Percentiles rank a stretch among this genome's conserved stretches.
These are phyloP conservation scores for Agroathelia rolfsii DNA, from an alignment of 1,284 basidiomycete genomes.

Conservation along the genomic window DNA sequence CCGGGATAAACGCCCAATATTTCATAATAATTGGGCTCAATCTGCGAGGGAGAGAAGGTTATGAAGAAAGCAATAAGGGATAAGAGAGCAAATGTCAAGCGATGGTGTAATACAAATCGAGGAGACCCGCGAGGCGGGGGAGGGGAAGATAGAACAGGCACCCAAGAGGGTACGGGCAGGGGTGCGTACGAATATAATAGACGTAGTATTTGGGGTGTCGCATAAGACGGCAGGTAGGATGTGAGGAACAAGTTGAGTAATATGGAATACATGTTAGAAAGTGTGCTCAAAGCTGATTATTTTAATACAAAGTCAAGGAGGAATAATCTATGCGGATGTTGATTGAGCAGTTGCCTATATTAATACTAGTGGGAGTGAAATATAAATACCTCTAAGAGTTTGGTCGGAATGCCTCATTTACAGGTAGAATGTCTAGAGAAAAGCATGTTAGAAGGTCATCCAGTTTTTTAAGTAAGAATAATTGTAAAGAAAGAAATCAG, in stretches of 20 bases:
- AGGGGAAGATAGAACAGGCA: no score
- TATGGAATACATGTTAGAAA: no score
- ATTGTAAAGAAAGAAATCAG: slow-evolving; percentile 23
- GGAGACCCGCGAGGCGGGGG: slow-evolving; percentile 34
- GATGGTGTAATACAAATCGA: slow-evolving; percentile 43
- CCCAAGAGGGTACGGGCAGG: slow-evolving; percentile 20
- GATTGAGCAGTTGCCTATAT: slow-evolving; percentile 19
- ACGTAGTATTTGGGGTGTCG: slow-evolving; percentile 27
- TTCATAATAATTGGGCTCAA: slow-evolving; percentile 68
- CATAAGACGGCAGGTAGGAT: no score
- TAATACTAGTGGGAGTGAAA: slow-evolving; percentile 17
- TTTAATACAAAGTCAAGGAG: slow-evolving; percentile 36
- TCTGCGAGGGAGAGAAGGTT: slow-evolving; percentile 45
- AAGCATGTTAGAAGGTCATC: slow-evolving; percentile 1
- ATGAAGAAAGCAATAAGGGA: slow-evolving; percentile 62
- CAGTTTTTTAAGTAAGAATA: slow-evolving; percentile 2
- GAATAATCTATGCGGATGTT: slow-evolving; percentile 33
- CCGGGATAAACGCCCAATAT: slow-evolving; percentile 53
- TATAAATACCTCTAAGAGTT: slow-evolving; percentile 4
- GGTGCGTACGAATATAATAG: slow-evolving; percentile 27
- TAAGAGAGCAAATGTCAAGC: slow-evolving; percentile 53
- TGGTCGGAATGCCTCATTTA: slow-evolving; percentile 3
- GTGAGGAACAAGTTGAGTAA: no score
- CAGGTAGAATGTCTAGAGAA: slow-evolving; percentile 4
- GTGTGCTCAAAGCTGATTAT: no score